Evolutionary conservation across 1,139 yeast genomes (phyloP), one percentile per base, ranked within the genome.

Genomic region (Pichia sp.): DNA sequence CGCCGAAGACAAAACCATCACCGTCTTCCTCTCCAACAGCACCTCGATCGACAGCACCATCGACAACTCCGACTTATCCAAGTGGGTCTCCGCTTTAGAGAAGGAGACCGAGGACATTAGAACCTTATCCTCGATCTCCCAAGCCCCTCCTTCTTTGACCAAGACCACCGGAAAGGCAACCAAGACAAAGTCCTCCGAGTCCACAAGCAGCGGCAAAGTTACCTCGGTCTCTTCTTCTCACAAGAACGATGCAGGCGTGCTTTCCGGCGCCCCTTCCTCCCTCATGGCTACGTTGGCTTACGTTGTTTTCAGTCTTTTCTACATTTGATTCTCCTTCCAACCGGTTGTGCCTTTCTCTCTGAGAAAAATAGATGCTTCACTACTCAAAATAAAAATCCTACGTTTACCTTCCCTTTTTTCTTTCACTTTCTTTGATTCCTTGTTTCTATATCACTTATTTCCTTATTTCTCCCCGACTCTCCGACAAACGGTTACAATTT

Each of bases 11-110:
- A 89, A 89, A 45, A 73, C 74, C 50, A 84, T 81, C 7, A 70
- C 79, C n/a, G 83, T 83, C 4, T 85, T 85, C 70, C 58, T 84
- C 49, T 76, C 85, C n/a, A 78, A 84, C 64, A 70, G 73, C 26
- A 81, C 88, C 23, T 54, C 74, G 0, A 75, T 86, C 59, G 81
- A 77, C 57, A 59, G 63, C 4, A 59, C 73, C 15, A 62, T 79
- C 44, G 56, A 61, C 19, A 76, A 73, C 31, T 58, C 72, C 8
- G 72, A 71, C 52, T 64, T 79, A 19, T 64, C 66, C 44, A 54
- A 61, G 5, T 75, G 81, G 79, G 63, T 77, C 26, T 51, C 62
- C 0, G 50, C 38, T 11, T 49, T 57, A 15, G 63, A 51, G 23
- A 29, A 46, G 8, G 53, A 45, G 7, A 62, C 53, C 11, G 55